A percentile compares a stretch with the other conserved stretches of the same genome.
phyloP scores from a whole-genome alignment of 2,329 filamentous ascomycete species.

The Fusarium continuum region DNA sequence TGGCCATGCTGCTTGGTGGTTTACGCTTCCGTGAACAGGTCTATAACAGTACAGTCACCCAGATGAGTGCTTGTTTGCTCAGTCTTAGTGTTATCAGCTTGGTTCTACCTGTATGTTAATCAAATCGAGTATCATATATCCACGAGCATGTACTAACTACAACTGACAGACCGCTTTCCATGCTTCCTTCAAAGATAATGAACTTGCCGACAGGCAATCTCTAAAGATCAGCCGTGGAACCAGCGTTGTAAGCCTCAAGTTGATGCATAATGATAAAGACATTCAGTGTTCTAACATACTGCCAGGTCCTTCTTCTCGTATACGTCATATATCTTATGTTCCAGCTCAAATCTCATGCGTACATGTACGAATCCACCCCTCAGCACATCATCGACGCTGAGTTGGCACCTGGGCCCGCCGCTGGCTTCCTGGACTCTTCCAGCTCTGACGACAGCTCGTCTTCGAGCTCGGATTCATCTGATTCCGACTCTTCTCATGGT shows the following conservation, averaged over 20 bases:
- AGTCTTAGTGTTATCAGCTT: conserved; percentile 91
- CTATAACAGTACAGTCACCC: conserved; percentile 94
- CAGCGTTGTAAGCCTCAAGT: conserved; percentile 70
- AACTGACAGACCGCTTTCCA: conserved; percentile 80
- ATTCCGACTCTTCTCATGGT: conserved; percentile 61
- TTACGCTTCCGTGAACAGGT: conserved; percentile 91
- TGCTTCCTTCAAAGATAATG: conserved; percentile 76
- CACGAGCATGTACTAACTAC: conserved; percentile 52
- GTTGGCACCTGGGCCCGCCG: conserved; percentile 83
- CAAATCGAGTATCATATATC: conserved; percentile 23
- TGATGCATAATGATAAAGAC: neutral
- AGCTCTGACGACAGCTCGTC: conserved; percentile 64
- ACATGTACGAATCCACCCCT: conserved; percentile 91
- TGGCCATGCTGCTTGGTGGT: conserved; percentile 89
- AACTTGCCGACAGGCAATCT: conserved; percentile 72
- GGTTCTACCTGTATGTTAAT: conserved; percentile 75
- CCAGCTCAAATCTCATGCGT: conserved; percentile 90
- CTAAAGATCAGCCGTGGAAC: conserved; percentile 89
- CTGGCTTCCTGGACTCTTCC: conserved; percentile 81
- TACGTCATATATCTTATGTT: conserved; percentile 88
- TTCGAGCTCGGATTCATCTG: conserved; percentile 75
- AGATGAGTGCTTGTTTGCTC: conserved; percentile 94
- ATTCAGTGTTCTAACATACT: neutral
- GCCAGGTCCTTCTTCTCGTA: conserved; percentile 61
- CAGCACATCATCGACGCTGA: conserved; percentile 94